Evolutionary conservation across 306 rosid genomes (phyloP).

Genomic region (Citrullus amarus): DNA sequence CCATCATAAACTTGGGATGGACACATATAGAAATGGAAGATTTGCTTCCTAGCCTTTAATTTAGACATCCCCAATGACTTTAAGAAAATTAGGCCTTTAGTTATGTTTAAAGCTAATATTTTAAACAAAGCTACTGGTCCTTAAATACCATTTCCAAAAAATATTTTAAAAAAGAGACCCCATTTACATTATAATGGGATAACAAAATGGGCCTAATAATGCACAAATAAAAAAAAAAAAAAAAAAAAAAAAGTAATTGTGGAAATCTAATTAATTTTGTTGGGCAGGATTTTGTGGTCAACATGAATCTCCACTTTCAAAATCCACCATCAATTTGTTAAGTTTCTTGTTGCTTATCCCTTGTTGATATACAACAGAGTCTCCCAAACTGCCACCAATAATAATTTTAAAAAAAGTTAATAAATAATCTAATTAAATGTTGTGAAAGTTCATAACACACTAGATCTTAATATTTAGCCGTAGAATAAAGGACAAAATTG

Average conservation of each 20-base stretch:
- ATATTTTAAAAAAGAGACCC: background rate
- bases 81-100: background rate
- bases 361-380: slow-evolving; percentile 9
- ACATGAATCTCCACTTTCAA: slow-evolving; percentile 4
- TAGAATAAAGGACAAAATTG: background rate
- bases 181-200: background rate
- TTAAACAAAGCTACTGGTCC: background rate
- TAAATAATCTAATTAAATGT: background rate
- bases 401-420: background rate
- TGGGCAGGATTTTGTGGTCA: background rate
- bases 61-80: background rate
- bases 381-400: background rate
- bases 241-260: background rate
- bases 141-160: background rate
- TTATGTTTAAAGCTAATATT: background rate
- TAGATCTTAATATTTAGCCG: background rate
- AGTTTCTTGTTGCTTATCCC: slow-evolving; percentile 23
- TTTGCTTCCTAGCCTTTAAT: background rate
- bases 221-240: background rate
- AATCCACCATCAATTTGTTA: slow-evolving; percentile 14
- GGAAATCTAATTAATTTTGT: background rate
- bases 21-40: background rate
- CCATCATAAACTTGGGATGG: background rate
- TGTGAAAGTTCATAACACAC: background rate
- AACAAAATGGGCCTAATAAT: background rate